Conservation (phyloP, 306 rosid genomes). For the Purshia tridentata region DNA sequence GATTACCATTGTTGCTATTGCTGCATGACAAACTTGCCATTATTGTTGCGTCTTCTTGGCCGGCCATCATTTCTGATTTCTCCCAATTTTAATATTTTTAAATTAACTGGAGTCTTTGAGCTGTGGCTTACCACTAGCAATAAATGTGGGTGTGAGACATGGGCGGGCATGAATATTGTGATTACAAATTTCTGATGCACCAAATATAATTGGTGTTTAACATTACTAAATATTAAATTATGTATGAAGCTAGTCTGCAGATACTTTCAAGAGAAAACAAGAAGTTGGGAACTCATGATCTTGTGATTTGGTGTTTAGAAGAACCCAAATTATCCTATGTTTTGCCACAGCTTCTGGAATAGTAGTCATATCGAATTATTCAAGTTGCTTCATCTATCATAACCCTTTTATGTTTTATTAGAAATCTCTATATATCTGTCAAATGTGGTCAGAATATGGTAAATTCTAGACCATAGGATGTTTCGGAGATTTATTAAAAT, state of each 20-base stretch:
- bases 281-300: background rate
- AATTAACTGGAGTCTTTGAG: background rate
- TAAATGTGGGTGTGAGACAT: background rate
- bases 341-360: background rate
- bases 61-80: background rate
- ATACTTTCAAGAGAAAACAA: background rate
- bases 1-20: background rate
- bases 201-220: background rate
- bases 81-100: background rate
- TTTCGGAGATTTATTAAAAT: background rate
- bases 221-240: background rate
- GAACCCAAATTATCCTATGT: background rate
- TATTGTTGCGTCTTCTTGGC: background rate
- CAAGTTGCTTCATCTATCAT: background rate
- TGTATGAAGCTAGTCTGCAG: background rate
- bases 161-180: background rate
- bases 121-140: background rate
- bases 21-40: background rate
- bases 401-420: no score
- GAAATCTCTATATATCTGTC: no score
- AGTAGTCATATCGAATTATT: background rate
- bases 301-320: background rate
- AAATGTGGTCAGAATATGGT: no score
- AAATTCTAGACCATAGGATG: background rate
- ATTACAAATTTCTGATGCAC: background rate